A percentile compares a stretch with the other conserved stretches of the same genome.
Conservation (phyloP, 768 basidiomycete genomes). For the Dioszegia hungarica region DNA sequence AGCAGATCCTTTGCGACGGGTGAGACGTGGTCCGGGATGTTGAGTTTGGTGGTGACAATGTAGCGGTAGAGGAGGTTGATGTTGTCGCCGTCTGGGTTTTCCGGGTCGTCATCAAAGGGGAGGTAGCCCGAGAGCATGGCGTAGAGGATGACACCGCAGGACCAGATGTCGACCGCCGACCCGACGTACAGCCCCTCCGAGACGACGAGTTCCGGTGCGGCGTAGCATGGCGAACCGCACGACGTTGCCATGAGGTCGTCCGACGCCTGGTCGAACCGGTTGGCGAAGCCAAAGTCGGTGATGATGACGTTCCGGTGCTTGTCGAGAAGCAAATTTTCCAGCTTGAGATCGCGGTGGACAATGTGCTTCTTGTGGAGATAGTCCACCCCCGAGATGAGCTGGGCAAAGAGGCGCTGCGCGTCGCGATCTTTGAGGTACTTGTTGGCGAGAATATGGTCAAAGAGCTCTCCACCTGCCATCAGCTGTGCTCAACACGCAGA, state of each 20-base stretch:
- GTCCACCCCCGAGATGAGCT: constrained; percentile 96
- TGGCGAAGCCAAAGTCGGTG: constrained; percentile 98
- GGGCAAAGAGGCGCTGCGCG: constrained; percentile 91
- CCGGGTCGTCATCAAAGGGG: constrained; percentile 97
- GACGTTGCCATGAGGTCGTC: constrained; percentile 98
- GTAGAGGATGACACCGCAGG: constrained; percentile 94
- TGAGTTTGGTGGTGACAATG: constrained; percentile 92
- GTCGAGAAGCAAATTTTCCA: constrained; percentile 95
- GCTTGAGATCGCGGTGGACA: constrained; percentile 97
- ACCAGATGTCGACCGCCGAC: constrained; percentile 98
- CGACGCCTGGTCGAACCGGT: constrained; percentile 83
- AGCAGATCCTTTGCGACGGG: constrained; percentile 75
- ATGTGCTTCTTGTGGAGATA: constrained; percentile 99
- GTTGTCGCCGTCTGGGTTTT: constrained; percentile 97
- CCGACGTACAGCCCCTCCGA: constrained; percentile 96
- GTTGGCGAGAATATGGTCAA: constrained; percentile 97
- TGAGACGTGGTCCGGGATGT: constrained; percentile 94
- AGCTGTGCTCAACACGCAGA: constrained; percentile 12
- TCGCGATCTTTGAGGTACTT: constrained; percentile 91
- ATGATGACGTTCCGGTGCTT: constrained; percentile 97
- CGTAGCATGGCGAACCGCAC: constrained; percentile 96
- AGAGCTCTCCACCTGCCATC: constrained; percentile 69
- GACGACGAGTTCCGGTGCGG: constrained; percentile 95
- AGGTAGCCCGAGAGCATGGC: constrained; percentile 94
- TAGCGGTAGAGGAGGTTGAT: constrained; percentile 98